phyloP scores from a whole-genome alignment of 1,284 basidiomycete genomes.

The Cerrena zonata region DNA sequence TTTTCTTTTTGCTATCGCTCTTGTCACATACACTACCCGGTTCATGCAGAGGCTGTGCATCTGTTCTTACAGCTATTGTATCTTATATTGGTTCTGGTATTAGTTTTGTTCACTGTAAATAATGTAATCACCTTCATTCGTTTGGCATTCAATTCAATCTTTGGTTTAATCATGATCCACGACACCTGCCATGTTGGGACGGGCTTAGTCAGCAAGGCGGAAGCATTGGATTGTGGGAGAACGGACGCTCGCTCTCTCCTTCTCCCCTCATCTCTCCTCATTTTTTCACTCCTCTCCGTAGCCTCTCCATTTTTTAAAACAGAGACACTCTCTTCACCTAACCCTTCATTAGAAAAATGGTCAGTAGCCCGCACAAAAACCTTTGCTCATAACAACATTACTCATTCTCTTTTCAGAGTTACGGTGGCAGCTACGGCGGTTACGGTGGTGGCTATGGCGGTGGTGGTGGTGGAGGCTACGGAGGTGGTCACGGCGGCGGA shows the following conservation, averaged over 20 bases:
- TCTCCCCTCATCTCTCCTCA: constrained; percentile 2
- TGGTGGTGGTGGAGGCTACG: constrained; percentile 27
- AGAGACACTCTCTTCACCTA: background rate
- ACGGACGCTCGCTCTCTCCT: constrained; percentile 2
- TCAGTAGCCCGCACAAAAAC: too few relatives aligned
- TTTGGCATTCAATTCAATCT: too few relatives aligned
- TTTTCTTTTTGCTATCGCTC: background rate
- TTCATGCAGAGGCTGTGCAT: background rate
- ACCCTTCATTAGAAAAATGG: constrained; percentile 24
- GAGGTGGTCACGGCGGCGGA: constrained; percentile 42
- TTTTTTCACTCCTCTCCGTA: too few relatives aligned
- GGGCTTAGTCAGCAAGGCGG: background rate
- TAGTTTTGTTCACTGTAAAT: background rate
- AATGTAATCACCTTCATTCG: constrained; percentile 1
- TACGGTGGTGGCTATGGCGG: constrained; percentile 20
- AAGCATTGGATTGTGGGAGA: background rate
- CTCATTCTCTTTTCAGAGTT: constrained; percentile 20
- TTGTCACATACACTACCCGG: background rate
- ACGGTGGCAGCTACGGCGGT: too few relatives aligned
- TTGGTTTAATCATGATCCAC: too few relatives aligned
- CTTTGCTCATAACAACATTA: too few relatives aligned
- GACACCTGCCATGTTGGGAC: background rate
- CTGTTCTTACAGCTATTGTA: background rate
- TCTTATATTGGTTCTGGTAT: background rate
- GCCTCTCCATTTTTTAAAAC: background rate